Percentiles rank a stretch among this genome's conserved stretches.
Evolutionary conservation across 805 yeast species (phyloP).

Genomic region (Sugiyamaella floridensis): DNA sequence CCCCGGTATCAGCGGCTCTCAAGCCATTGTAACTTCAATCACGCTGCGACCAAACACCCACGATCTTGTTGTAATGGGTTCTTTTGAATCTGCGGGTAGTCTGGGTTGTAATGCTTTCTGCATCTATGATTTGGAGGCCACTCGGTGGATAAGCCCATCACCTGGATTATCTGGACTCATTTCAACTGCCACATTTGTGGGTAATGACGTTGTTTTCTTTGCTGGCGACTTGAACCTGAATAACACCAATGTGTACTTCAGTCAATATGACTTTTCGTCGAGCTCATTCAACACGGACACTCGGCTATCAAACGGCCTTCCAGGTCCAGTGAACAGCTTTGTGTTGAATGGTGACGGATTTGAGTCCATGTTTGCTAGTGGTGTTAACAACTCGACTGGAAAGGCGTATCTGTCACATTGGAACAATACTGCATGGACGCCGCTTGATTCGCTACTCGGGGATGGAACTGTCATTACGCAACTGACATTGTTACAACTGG

Average conservation of each 20-base stretch:
- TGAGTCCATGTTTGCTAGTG: constrained; percentile 40
- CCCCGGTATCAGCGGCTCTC: constrained; percentile 35
- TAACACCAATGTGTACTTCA: constrained; percentile 37
- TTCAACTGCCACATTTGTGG: constrained; percentile 45
- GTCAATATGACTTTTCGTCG: constrained; percentile 47
- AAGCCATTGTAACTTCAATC: constrained; percentile 38
- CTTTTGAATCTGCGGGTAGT: constrained; percentile 52
- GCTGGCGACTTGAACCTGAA: constrained; percentile 49
- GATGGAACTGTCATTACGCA: constrained; percentile 39
- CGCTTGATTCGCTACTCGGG: constrained; percentile 35
- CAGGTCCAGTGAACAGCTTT: constrained; percentile 24
- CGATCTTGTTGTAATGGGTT: constrained; percentile 64
- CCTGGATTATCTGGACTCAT: constrained; percentile 45
- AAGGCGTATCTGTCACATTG: constrained; percentile 34
- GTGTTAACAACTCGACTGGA: constrained; percentile 27
- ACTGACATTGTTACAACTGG: constrained; percentile 37
- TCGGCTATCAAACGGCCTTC: constrained; percentile 17
- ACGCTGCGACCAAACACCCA: constrained; percentile 36
- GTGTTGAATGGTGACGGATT: constrained; percentile 34
- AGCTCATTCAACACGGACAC: constrained; percentile 21
- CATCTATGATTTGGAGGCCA: constrained; percentile 47
- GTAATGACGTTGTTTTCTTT: constrained; percentile 35
- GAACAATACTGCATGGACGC: constrained; percentile 45
- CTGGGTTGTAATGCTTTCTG: constrained; percentile 59
- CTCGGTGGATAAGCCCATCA: constrained; percentile 47